Base-by-base conservation (phyloP, 257 asterid species). In the Ehretia macrophylla region DNA sequence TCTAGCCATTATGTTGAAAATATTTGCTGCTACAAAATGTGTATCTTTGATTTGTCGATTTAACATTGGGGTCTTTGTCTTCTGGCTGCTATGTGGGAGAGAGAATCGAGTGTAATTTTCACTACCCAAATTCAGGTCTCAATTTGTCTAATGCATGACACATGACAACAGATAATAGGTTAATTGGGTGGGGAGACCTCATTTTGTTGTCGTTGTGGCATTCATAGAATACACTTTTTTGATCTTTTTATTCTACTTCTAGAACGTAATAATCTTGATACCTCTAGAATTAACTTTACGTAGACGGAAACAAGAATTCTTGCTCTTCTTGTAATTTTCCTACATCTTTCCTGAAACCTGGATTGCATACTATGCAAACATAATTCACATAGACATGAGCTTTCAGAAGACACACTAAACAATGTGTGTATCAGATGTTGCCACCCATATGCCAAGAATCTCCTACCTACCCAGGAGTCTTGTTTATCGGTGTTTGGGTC, bases 11-110 rank as follows among this genome's bases (percentile, higher is more conserved):
- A 23, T 27, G 37, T 60, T 32, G 58, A 22, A 13, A 23, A 11
- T 22, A 45, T 62, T 35, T 55, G 17, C 57, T 59, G 47, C 53
- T 8, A 20, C 11, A 27, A 56, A 17, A 35, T 56, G 55, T 67
- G 10, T 56, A 21, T 21, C 32, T 17, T 37, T 54, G 58, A 55
- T 8, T 18, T 56, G 37, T 39, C 20, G 35, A 27, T 27, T 27
- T 3, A 27, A 27, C 35, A 27, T 1, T 27, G 35, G 35, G 35
- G 35, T 27, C 35, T 27, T 6, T 27, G 3, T 27, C 35, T 47
- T n/a, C n/a, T n/a, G n/a, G n/a, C n/a, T n/a, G n/a, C 52, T 5
- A 47, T 47, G 18, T 16, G 8, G 5, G 21, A n/a, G 8, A 16
- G n/a, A n/a, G n/a, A n/a, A n/a, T n/a, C n/a, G n/a, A n/a, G 20